These are phyloP conservation scores for Plectranthus barbatus DNA, from an alignment of 257 asterid species.

Conservation along the genomic window DNA sequence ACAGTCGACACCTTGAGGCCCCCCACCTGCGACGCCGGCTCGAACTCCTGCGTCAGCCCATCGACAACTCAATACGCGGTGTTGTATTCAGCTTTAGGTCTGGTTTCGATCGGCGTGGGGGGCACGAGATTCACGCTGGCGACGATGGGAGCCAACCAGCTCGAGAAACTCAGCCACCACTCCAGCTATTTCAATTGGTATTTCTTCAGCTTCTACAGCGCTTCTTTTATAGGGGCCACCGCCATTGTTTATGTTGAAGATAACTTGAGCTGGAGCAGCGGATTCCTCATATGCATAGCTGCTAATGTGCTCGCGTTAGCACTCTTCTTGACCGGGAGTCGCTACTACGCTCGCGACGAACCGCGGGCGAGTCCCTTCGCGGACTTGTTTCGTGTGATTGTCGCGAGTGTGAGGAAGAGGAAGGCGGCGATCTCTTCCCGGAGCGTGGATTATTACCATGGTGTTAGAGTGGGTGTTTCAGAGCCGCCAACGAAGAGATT, in stretches of 20 bases:
- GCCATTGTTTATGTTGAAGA: constrained; percentile 41
- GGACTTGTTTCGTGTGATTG: constrained; percentile 27
- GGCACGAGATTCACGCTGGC: constrained; percentile 33
- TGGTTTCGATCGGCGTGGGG: constrained; percentile 25
- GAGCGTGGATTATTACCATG: constrained; percentile 21
- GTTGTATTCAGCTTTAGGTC: constrained; percentile 22
- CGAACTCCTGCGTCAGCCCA: constrained; percentile 10
- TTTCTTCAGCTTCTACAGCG: constrained; percentile 21
- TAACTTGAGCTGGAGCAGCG: constrained; percentile 37
- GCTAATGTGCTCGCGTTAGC: constrained; percentile 19
- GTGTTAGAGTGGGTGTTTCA: not conserved
- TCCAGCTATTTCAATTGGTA: constrained; percentile 37
- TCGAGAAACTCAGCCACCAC: constrained; percentile 20
- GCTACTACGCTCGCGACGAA: constrained; percentile 16
- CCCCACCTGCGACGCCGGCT: constrained; percentile 9
- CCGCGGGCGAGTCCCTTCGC: constrained; percentile 35
- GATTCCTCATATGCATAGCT: constrained; percentile 20
- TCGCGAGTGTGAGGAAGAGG: constrained; percentile 36
- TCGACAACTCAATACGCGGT: constrained; percentile 23
- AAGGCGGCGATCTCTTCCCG: not conserved
- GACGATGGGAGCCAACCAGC: constrained; percentile 49
- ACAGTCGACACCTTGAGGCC: constrained; percentile 33
- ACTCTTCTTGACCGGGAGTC: constrained; percentile 28
- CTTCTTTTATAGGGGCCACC: constrained; percentile 16
- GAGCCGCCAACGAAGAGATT: constrained; percentile 23